Conservation (phyloP, 345 rosid species). For the Sonneratia alba region DNA sequence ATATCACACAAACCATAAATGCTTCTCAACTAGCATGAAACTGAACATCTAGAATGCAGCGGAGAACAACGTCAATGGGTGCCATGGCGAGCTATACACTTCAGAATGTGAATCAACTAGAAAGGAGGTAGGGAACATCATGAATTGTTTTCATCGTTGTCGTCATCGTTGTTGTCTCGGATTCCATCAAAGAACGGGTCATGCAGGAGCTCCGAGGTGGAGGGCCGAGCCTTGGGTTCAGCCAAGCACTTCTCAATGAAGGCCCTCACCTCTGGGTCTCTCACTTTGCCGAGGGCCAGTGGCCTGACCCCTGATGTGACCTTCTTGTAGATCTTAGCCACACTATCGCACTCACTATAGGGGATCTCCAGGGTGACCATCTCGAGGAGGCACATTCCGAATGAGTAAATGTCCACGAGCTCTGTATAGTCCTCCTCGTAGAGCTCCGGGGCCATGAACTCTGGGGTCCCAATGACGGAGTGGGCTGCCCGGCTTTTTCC, state of each 20-base stretch:
- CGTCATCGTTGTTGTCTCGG: conserved; percentile 47
- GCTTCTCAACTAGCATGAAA: background rate
- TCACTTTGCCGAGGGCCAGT: conserved; percentile 46
- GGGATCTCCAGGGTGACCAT: conserved; percentile 73
- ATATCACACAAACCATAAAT: background rate
- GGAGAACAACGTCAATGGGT: background rate
- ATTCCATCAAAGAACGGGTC: conserved; percentile 64
- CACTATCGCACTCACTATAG: conserved; percentile 65
- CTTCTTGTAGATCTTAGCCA: conserved; percentile 68
- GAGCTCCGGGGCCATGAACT: conserved; percentile 91
- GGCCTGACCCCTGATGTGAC: conserved; percentile 68
- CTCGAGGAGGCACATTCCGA: conserved; percentile 82
- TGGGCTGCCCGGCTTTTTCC: conserved; percentile 70
- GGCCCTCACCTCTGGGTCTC: conserved; percentile 44
- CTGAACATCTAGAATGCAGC: background rate
- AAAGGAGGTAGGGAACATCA: background rate
- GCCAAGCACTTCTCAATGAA: conserved; percentile 76
- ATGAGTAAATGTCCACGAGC: conserved; percentile 69
- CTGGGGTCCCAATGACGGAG: conserved; percentile 81
- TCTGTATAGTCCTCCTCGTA: conserved; percentile 81
- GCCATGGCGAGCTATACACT: background rate
- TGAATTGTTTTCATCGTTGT: conserved; percentile 21
- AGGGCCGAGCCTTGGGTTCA: conserved; percentile 52
- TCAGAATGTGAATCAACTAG: background rate
- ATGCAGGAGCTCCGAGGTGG: conserved; percentile 54